These are phyloP conservation scores for Phtheirospermum japonicum DNA, from an alignment of 257 asterid genomes.

Conservation along the genomic window DNA sequence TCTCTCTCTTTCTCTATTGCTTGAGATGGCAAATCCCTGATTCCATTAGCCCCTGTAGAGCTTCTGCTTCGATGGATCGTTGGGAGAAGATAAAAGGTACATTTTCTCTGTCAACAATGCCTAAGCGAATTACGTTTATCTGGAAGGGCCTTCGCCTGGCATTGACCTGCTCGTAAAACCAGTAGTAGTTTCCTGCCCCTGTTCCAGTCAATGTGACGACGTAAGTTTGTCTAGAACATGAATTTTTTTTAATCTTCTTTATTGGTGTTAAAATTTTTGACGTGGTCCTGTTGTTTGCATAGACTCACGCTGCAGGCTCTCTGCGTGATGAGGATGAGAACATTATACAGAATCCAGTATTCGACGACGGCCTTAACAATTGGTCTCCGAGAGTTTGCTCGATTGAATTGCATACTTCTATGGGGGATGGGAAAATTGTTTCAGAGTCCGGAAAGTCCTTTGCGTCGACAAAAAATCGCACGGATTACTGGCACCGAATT, in stretches of 20 bases:
- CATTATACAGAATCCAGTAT: conserved; percentile 61
- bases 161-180: conserved; percentile 68
- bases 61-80: conserved; percentile 42
- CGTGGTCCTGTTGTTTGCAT: conserved; percentile 28
- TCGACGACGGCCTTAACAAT: conserved; percentile 66
- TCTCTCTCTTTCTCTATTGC: not conserved
- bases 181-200: conserved; percentile 42
- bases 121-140: conserved; percentile 54
- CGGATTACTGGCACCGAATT: conserved; percentile 85
- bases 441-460: conserved; percentile 77
- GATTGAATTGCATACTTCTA: conserved; percentile 54
- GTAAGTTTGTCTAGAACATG: conserved; percentile 44
- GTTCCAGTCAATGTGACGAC: conserved; percentile 35
- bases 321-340: conserved; percentile 43
- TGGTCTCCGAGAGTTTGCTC: conserved; percentile 98
- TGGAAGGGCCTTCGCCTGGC: conserved; percentile 90
- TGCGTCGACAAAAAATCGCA: conserved; percentile 71
- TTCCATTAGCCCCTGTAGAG: conserved; percentile 42
- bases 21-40: conserved; percentile 27
- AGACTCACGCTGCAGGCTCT: conserved; percentile 37
- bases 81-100: conserved; percentile 79
- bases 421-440: conserved; percentile 68
- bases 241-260: not conserved
- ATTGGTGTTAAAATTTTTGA: conserved; percentile 15
- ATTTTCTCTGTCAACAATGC: conserved; percentile 53